phyloP scores from a whole-genome alignment of 1,139 yeast genomes.

The Blastobotrys proliferans region DNA sequence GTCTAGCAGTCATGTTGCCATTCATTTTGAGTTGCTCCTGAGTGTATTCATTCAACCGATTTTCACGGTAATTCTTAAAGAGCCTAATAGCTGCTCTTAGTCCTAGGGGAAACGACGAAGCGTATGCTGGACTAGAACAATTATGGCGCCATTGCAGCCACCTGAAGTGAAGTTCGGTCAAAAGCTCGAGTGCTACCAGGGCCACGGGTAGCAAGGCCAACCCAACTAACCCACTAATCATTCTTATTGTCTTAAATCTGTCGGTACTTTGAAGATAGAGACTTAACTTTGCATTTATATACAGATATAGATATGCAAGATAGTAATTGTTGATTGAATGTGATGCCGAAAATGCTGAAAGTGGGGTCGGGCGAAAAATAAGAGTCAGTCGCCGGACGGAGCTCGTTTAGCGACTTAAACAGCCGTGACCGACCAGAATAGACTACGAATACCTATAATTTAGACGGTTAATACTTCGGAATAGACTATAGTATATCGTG shows the following conservation, averaged over 20 bases:
- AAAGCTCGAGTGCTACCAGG: slow-evolving; percentile 5
- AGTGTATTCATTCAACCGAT: slow-evolving; percentile 10
- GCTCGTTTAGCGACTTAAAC: too few relatives aligned
- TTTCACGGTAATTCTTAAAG: slow-evolving; percentile 1
- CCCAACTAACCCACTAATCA: slow-evolving; percentile 1
- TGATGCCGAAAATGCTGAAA: slow-evolving; percentile 1
- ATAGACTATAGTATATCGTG: too few relatives aligned
- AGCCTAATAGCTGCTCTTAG: slow-evolving; percentile 14
- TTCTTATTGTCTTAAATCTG: background rate
- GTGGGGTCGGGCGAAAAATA: background rate
- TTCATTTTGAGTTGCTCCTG: slow-evolving; percentile 4
- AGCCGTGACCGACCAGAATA: too few relatives aligned
- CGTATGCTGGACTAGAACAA: slow-evolving; percentile 10
- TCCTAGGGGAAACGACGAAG: slow-evolving; percentile 21
- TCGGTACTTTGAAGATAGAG: background rate
- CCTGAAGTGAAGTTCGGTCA: slow-evolving; percentile 9
- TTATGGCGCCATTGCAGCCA: slow-evolving; percentile 9
- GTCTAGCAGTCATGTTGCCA: slow-evolving; percentile 17
- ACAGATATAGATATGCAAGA: background rate
- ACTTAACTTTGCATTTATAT: background rate
- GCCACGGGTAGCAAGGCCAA: slow-evolving; percentile 7
- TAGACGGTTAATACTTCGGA: too few relatives aligned
- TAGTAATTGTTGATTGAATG: slow-evolving; percentile 1
- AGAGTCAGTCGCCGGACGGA: too few relatives aligned
- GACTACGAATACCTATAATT: too few relatives aligned